Evolutionary conservation across 2,329 filamentous ascomycete genomes (phyloP), one percentile per base, ranked within the genome.

Genomic region (Elsinoe perseae): DNA sequence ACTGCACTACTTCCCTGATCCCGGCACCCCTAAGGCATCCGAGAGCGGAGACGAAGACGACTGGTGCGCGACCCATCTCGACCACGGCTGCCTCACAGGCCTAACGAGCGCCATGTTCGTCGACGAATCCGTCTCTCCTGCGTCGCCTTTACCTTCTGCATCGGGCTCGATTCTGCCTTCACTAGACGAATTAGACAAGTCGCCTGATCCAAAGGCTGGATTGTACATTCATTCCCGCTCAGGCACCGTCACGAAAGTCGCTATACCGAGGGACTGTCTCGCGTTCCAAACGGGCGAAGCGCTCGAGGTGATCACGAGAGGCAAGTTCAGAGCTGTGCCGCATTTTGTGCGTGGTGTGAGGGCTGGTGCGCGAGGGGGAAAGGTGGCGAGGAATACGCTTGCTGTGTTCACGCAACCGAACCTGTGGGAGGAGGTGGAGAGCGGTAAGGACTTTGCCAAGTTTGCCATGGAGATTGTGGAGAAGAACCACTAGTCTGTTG

Each of bases 381-480:
- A 69, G 54, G 72, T 77, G 28, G 75, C 75, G 10, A 66, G 75
- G 59, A 97, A 97, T 73, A 98, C 93, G 8, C 73, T 98, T 62
- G 93, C 93, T 0, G 90, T 97, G 8, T 98, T 97, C 67, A 98
- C 92, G 58, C 93, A 98, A 42, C 93, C 93, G 21, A 95, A 96
- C 73, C 71, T 97, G 59, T 87, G 81, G 64, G 87, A 91, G 63
- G 80, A 83, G 72, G 85, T 92, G 12, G 87, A 92, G 66, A 77
- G 82, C 64, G 78, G 80, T 34, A 76, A 83, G 57, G 86, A 81
- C 36, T 92, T 91, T 78, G 87, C 86, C 20, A 80, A 86, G 65
- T 89, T 91, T 75, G 87, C 87, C 28, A 76, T 72, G 65, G 72
- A 72, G 63, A 73, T 76, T 64, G 71, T 77, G 48, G 73, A 73